Percentiles rank a stretch among this genome's conserved stretches.
These are phyloP conservation scores for Phoma sp. DNA, from an alignment of 2,329 filamentous ascomycete genomes.

Conservation along the genomic window DNA sequence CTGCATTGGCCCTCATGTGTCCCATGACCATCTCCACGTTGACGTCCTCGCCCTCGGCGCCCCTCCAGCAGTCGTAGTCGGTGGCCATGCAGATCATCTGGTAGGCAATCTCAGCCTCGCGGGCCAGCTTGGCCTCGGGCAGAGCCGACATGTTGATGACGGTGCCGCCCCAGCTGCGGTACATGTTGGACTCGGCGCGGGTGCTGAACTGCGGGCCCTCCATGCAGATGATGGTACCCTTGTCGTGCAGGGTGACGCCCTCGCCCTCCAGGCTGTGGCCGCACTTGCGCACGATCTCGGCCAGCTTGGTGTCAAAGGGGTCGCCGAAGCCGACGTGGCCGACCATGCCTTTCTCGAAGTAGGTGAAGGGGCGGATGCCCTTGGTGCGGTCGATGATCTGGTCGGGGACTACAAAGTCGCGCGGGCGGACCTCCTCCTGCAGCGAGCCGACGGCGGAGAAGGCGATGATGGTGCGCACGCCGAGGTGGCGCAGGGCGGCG, in stretches of 20 bases:
- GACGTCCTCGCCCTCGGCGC: slow-evolving; percentile 74
- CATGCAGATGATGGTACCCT: slow-evolving; percentile 90
- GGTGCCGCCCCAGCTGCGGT: slow-evolving; percentile 89
- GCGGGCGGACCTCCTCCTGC: slow-evolving; percentile 89
- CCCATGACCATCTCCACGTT: slow-evolving; percentile 97
- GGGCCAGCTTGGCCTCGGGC: slow-evolving; percentile 93
- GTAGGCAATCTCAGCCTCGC: slow-evolving; percentile 95
- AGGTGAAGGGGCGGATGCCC: slow-evolving; percentile 91
- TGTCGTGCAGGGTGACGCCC: slow-evolving; percentile 82
- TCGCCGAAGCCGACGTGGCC: slow-evolving; percentile 96
- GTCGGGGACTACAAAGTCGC: slow-evolving; percentile 96
- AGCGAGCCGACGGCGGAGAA: slow-evolving; percentile 95
- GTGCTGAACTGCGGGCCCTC: slow-evolving; percentile 99
- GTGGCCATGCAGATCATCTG: slow-evolving; percentile 99
- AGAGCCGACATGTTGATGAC: slow-evolving; percentile 99
- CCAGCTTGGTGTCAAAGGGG: slow-evolving; percentile 84
- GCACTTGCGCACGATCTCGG: slow-evolving; percentile 78
- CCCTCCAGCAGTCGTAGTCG: slow-evolving; percentile 99
- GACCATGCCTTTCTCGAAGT: slow-evolving; percentile 91
- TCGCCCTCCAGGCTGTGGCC: slow-evolving; percentile 81
- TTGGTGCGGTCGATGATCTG: slow-evolving; percentile 98
- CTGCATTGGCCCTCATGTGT: slow-evolving; percentile 91
- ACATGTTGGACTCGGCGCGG: slow-evolving; percentile 93
- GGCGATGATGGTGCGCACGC: slow-evolving; percentile 88
- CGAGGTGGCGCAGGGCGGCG: slow-evolving; percentile 89